Conservation (phyloP, 495 filamentous ascomycete genomes). For the Xylaria grammica region DNA sequence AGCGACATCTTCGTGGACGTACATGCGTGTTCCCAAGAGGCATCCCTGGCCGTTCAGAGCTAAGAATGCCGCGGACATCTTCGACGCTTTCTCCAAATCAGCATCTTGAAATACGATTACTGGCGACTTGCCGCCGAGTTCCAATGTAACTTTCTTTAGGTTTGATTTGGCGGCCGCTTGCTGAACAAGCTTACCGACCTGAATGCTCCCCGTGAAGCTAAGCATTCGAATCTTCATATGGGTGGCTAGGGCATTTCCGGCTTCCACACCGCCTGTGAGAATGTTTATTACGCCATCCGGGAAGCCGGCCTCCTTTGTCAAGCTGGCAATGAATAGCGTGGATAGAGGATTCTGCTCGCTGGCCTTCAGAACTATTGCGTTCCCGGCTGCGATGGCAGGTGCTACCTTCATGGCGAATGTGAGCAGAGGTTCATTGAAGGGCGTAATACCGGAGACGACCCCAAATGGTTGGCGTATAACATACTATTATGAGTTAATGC, state of each 20-base stretch:
- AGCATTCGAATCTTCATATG: conserved; percentile 60
- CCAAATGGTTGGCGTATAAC: conserved; percentile 42
- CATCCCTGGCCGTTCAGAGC: conserved; percentile 81
- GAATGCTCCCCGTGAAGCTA: conserved; percentile 60
- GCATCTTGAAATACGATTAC: conserved; percentile 73
- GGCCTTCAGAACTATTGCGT: conserved; percentile 57
- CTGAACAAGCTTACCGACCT: conserved; percentile 52
- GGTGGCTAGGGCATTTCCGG: conserved; percentile 57
- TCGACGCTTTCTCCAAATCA: conserved; percentile 69
- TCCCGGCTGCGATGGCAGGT: conserved; percentile 57
- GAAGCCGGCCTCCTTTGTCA: conserved; percentile 61
- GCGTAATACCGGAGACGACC: conserved; percentile 36
- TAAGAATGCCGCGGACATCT: conserved; percentile 72
- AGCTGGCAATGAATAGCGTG: conserved; percentile 57
- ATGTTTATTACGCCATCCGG: conserved; percentile 65
- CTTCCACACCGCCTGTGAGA: conserved; percentile 57
- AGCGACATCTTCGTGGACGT: conserved; percentile 66
- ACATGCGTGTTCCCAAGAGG: conserved; percentile 78
- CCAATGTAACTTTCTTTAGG: conserved; percentile 81
- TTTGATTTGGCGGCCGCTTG: conserved; percentile 48
- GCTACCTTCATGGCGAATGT: conserved; percentile 58
- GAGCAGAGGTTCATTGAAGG: conserved; percentile 52
- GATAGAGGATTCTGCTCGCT: conserved; percentile 58
- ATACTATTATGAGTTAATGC: conserved; percentile 22
- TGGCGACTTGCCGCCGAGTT: conserved; percentile 82